Conservation (phyloP, 176 grass and related monocot genomes). For the Bromus sterilis region DNA sequence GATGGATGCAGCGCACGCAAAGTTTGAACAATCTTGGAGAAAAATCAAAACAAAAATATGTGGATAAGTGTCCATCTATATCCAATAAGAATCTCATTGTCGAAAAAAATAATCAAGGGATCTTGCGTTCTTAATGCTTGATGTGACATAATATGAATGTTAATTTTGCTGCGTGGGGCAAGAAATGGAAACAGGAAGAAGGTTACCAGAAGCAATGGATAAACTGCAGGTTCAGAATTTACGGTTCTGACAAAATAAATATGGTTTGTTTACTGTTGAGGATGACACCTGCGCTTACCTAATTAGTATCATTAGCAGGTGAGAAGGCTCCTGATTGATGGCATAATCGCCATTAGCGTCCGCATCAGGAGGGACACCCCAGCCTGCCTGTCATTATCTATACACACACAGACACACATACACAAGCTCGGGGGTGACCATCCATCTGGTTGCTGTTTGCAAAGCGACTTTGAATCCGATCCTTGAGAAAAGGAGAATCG, state of each 20-base stretch:
- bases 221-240: background rate
- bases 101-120: background rate
- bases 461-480: conserved; percentile 20
- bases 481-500: background rate
- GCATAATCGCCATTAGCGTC: background rate
- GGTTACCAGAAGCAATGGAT: conserved; percentile 35
- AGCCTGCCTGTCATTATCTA: background rate
- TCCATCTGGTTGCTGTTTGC: background rate
- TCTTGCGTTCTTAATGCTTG: background rate
- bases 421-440: background rate
- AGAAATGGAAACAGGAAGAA: background rate
- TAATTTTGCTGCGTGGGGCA: background rate
- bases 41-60: background rate
- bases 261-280: background rate
- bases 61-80: background rate
- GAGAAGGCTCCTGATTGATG: background rate
- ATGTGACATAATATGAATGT: background rate
- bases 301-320: conserved; percentile 5
- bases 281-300: background rate
- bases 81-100: background rate
- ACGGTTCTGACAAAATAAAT: background rate
- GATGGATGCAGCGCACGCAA: background rate
- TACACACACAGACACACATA: no score
- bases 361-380: conserved; percentile 9
- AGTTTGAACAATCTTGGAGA: background rate